Evolutionary conservation across 1,139 yeast genomes (phyloP), one percentile per base, ranked within the genome.

Genomic region (Lodderomyces jiufengensis): DNA sequence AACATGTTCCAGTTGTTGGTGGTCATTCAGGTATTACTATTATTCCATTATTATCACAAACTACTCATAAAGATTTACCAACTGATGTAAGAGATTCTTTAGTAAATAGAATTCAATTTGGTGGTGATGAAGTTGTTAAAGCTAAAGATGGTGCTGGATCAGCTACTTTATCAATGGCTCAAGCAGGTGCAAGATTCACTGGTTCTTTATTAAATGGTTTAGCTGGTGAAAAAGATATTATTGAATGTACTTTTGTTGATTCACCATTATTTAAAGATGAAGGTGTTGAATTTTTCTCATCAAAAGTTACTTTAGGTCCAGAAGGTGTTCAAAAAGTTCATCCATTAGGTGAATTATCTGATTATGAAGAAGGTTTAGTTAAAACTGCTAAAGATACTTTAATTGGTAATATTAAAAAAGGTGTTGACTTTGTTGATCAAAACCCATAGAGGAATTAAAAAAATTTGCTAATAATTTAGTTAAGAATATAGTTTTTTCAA

Each of bases 21-120:
- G 97, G 97, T 46, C 97, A 90, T 78, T 84, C 95, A 40, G 97
- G 97, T 57, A 87, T 84, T 52, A 86, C 97, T 49, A 87, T 87
- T 63, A 94, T 87, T 39, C 96, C 97, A 50, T 69, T 90, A 50
- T 77, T 85, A 57, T 84, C 95, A 25, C 73, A 84, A 52, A 66
- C 77, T 43, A 66, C 63, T 44, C 79, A 76, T 64, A 64, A 66
- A 47, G 47, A 58, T 46, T 64, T 77, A 52, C 65, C 64, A 40
- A 57, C 64, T 34, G 83, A 78, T 47, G 68, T 73, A 52, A 73
- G 81, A 55, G 85, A 80, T 57, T 74, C 78, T 40, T 74, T 88
- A 52, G 75, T 86, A 55, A 77, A 85, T 73, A 81, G 96, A 66
- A 87, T 88, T 58, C 97, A 88, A 69, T 87, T 82, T 59, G 97